Base-by-base conservation (phyloP, 208 protist species). In the Blastocrithidia nonstop region DNA sequence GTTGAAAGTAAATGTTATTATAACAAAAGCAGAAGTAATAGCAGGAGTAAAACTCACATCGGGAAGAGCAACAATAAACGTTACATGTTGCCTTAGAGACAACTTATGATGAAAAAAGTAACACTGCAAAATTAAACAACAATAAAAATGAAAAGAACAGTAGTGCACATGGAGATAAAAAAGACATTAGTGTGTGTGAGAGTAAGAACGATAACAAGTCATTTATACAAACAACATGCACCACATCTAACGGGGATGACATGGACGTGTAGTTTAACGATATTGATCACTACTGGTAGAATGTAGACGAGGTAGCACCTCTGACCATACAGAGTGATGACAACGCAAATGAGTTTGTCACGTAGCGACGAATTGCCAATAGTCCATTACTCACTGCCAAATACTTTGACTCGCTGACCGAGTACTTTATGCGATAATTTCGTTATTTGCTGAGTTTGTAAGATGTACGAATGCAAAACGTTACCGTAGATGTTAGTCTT, bases 381-480 rank as follows among this genome's bases (percentile, higher is more conserved):
- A 87, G 72, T 42, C 71, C 73, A 13, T 73, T 87, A 13, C 66
- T 90, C 35, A 87, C 76, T 17, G 57, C 67, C 23, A 64, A 50
- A 29, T 68, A 70, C 43, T 87, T 85, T 41, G 46, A 54, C 25
- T 65, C 71, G 3, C 59, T 90, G 33, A 54, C 65, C 19, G 56
- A 60, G 32, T 90, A 86, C 62, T 90, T 90, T 37, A 45, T 76
- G 16, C 60, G 57, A 32, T 70, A 90, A 47, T 74, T 87, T 35
- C 53, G 56, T 28, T 70, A 74, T 37, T 54, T 90, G 20, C 59
- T 86, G 15, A 55, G 33, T 17, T 43, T 90, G 23, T 70, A 84
- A 29, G 81, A 90, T 57, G 66, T 90, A 48, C 66, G 66, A 17
- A 47, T 57, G 37, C 75, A 86, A 43, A 57, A 81, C 42, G 81